A percentile compares a stretch with the other conserved stretches of the same genome.
Evolutionary conservation across 768 basidiomycete genomes (phyloP).

Genomic region (Tephrocybe sp.): DNA sequence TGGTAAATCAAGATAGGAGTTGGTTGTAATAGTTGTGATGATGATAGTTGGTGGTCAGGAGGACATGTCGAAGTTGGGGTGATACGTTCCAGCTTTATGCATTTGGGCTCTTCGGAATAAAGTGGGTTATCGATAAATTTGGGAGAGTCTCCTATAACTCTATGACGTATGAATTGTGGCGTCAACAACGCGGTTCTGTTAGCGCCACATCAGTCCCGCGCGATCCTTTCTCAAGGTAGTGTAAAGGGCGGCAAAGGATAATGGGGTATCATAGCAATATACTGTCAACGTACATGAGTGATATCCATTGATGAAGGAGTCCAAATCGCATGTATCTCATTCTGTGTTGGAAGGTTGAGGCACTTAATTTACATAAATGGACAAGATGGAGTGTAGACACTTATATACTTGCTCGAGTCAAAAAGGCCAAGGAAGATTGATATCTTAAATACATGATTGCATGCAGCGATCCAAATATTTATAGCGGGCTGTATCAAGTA

Average conservation of each 20-base stretch:
- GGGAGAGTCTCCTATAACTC: conserved; percentile 1
- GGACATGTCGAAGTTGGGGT: neutral
- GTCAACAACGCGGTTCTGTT: neutral
- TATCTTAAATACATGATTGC: too few relatives aligned
- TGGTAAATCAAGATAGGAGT: conserved; percentile 1
- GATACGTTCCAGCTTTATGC: neutral
- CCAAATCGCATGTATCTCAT: too few relatives aligned
- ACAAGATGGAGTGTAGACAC: too few relatives aligned
- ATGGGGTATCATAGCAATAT: too few relatives aligned
- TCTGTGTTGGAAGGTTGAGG: too few relatives aligned
- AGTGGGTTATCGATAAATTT: neutral
- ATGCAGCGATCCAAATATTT: too few relatives aligned
- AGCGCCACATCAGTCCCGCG: neutral
- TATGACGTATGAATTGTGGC: neutral
- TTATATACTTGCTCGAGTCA: too few relatives aligned
- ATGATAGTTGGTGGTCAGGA: neutral
- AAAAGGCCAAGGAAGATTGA: too few relatives aligned
- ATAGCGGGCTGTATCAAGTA: too few relatives aligned
- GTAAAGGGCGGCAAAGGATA: neutral
- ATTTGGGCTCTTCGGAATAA: conserved; percentile 1
- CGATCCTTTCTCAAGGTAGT: neutral
- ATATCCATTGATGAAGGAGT: too few relatives aligned
- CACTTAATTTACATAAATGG: too few relatives aligned
- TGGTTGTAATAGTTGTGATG: neutral
- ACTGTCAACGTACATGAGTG: too few relatives aligned